Conservation (phyloP, 169 alveolate genomes). For the Perkinsus olseni region DNA sequence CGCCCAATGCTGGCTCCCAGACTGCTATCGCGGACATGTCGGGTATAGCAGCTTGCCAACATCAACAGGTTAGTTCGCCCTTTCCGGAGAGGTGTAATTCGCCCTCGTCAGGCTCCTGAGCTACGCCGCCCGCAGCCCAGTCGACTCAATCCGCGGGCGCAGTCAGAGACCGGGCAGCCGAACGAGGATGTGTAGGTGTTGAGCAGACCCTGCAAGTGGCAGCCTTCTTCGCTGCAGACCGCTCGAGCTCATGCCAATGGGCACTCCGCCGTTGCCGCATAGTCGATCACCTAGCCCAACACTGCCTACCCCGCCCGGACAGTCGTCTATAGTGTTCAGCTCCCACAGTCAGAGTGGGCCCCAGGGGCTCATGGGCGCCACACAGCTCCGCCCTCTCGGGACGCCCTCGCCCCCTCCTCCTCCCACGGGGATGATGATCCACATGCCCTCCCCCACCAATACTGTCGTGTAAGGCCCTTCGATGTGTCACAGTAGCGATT, state of each 20-base stretch:
- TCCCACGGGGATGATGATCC: background rate
- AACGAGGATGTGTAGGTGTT: background rate
- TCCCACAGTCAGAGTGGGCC: background rate
- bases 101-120: background rate
- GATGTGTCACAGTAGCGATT: too few relatives aligned
- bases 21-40: background rate
- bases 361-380: background rate
- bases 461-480: background rate
- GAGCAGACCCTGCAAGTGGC: background rate
- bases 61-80: background rate
- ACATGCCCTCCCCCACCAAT: background rate
- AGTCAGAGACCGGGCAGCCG: background rate
- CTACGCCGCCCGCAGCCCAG: background rate
- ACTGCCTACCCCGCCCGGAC: background rate
- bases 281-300: background rate
- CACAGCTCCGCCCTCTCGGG: background rate
- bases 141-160: background rate
- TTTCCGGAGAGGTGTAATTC: background rate
- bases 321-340: background rate
- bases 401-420: background rate
- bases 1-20: background rate
- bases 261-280: background rate
- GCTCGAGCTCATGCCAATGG: background rate
- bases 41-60: background rate
- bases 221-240: background rate